Evolutionary conservation across 345 rosid species (phyloP).

Genomic region (Theobroma cacao): DNA sequence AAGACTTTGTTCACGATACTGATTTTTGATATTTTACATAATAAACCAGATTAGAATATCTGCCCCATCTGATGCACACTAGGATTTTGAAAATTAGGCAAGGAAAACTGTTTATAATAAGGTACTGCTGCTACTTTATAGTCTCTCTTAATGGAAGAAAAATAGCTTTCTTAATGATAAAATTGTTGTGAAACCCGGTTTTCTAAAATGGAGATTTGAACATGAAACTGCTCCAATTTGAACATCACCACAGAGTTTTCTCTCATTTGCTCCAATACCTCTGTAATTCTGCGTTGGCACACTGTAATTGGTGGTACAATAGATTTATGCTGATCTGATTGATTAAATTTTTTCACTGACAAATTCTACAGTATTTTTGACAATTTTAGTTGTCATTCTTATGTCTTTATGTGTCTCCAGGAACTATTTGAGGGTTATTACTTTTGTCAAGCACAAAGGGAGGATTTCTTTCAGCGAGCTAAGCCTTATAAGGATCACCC

Average conservation of each 20-base stretch:
- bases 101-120: neutral
- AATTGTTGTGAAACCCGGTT: neutral
- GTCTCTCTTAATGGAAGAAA: neutral
- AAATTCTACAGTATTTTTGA: neutral
- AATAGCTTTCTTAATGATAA: neutral
- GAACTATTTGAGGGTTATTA: slow-evolving; percentile 96
- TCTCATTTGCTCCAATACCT: neutral
- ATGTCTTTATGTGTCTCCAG: slow-evolving; percentile 30
- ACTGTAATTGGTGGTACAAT: neutral
- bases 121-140: neutral
- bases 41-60: neutral
- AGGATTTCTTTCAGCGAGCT: slow-evolving; percentile 72
- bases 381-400: neutral
- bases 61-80: neutral
- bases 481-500: slow-evolving; percentile 83
- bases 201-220: neutral
- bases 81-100: neutral
- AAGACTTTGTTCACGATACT: neutral
- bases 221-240: neutral
- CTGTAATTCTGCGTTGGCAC: neutral
- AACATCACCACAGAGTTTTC: neutral
- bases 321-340: neutral
- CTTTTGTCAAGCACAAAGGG: slow-evolving; percentile 97
- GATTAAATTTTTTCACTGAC: neutral
- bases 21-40: neutral